Evolutionary conservation across 371 early-diverging fungal species (phyloP).

Genomic region (Mortierella sp.): DNA sequence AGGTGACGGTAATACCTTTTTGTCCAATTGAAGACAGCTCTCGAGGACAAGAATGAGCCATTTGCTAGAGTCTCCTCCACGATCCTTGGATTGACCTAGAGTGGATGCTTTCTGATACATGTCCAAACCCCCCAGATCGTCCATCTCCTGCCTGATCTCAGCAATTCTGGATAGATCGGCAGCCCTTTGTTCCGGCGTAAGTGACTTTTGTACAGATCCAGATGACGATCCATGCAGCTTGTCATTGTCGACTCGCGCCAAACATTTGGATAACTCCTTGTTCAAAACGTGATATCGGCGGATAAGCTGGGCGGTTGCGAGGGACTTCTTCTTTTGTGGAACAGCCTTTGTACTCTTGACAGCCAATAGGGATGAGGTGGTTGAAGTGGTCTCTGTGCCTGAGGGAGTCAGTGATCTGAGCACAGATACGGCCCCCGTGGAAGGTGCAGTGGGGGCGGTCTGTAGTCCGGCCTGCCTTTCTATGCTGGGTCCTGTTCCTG

Average conservation of each 20-base stretch:
- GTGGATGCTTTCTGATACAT: constrained; percentile 89
- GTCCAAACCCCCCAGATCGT: constrained; percentile 86
- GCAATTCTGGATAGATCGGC: constrained; percentile 41
- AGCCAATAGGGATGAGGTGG: constrained; percentile 37
- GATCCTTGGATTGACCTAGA: constrained; percentile 81
- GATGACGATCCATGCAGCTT: neutral
- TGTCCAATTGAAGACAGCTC: constrained; percentile 24
- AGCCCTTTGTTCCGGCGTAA: constrained; percentile 9
- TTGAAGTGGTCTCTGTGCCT: constrained; percentile 38
- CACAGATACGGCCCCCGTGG: constrained; percentile 19
- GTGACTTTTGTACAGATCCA: neutral
- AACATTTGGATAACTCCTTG: constrained; percentile 70
- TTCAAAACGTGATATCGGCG: constrained; percentile 79
- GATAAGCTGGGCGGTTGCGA: constrained; percentile 73
- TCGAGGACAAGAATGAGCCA: constrained; percentile 76
- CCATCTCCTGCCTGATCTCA: constrained; percentile 72
- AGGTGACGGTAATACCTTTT: constrained; percentile 21
- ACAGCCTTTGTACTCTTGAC: constrained; percentile 33
- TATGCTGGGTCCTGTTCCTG: neutral
- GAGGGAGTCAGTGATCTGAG: constrained; percentile 32
- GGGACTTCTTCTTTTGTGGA: constrained; percentile 37
- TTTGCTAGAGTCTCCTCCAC: constrained; percentile 87
- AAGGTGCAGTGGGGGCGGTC: neutral
- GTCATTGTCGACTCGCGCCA: constrained; percentile 30
- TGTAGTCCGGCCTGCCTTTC: neutral